Base-by-base conservation (phyloP, 805 yeast species). In the Wickerhamomyces xylosicus region DNA sequence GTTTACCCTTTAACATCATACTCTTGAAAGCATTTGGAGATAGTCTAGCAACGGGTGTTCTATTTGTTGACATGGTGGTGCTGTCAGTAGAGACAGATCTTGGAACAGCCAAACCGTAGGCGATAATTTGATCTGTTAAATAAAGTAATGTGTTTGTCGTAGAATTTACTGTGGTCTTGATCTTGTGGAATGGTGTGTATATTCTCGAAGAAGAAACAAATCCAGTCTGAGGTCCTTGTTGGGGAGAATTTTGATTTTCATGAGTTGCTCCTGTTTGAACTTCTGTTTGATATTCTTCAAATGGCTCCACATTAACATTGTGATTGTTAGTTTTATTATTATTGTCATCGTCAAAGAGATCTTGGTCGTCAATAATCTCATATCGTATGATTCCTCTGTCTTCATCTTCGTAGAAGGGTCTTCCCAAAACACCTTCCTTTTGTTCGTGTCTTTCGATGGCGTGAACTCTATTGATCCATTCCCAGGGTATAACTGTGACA, bases 401-500 rank as follows among this genome's bases (percentile, higher is more conserved):
- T 39, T 79, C 86, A 40, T 81, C 89, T 45, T 80, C 90, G 52
- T 74, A 80, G 34, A 82, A 72, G 15, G 77, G 77, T 43, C 94
- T 63, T 1, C 95, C 95, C 31, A 85, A 55, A 5, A 84, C 72
- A 7, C 90, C 85, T 42, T 77, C 79, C 33, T 76, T 74, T 48
- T 83, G 89, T 39, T 71, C 69, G 14, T 62, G 62, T 45, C 74
- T 72, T 59, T 76, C 77, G 32, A 79, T 56, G 11, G 70, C 63
- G 37, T 71, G 70, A 40, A 79, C 67, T 45, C 82, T 66, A 51
- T 81, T 83, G 44, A 82, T 70, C 90, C 94, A 85, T 57, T 84
- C 94, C 92, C 94, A 83, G 1, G 84, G 84, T 10, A 80, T 68
- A 6, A 81, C 81, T 22, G 85, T 81, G 28, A 85, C 72, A 17